A percentile compares a stretch with the other conserved stretches of the same genome.
Conservation (phyloP, 352 stramenopile genomes). For the Plasmopara muralis region DNA sequence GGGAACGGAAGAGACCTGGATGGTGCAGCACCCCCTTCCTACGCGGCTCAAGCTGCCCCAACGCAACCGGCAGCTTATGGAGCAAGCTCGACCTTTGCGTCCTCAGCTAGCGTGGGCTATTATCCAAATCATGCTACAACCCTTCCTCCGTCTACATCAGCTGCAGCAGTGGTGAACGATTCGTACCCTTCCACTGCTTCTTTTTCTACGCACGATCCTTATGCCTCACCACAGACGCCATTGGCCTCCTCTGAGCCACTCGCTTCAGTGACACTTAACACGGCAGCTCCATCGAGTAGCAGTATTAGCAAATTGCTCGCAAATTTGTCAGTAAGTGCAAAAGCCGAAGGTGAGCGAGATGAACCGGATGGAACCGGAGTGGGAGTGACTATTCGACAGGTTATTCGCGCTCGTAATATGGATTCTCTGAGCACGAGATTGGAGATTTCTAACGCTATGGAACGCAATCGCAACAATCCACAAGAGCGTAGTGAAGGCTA, state of each 20-base stretch:
- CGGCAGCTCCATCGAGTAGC: constrained; percentile 25
- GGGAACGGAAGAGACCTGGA: constrained; percentile 61
- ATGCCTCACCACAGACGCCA: constrained; percentile 23
- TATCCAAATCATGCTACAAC: constrained; percentile 19
- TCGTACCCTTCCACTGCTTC: constrained; percentile 24
- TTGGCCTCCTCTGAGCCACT: constrained; percentile 29
- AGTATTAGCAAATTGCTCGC: constrained; percentile 56
- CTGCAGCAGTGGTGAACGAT: constrained; percentile 17
- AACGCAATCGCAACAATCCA: constrained; percentile 50
- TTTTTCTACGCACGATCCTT: constrained; percentile 25
- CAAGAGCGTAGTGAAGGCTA: constrained; percentile 56
- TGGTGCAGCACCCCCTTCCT: constrained; percentile 30
- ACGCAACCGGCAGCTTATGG: constrained; percentile 9
- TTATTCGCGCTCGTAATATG: constrained; percentile 59
- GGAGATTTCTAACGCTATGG: constrained; percentile 62
- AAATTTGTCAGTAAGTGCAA: constrained; percentile 48
- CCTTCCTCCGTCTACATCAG: constrained; percentile 6
- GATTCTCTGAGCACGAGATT: constrained; percentile 64
- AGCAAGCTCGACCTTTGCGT: constrained; percentile 17
- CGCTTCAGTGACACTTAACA: constrained; percentile 42
- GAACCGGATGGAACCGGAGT: constrained; percentile 60
- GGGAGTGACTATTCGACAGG: constrained; percentile 48
- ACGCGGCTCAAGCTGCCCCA: constrained; percentile 8
- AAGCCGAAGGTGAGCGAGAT: constrained; percentile 36
- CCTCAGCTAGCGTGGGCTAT: constrained; percentile 25